These are phyloP conservation scores for Colletotrichum cordylinicola DNA, from an alignment of 2,329 filamentous ascomycete species.

Conservation along the genomic window DNA sequence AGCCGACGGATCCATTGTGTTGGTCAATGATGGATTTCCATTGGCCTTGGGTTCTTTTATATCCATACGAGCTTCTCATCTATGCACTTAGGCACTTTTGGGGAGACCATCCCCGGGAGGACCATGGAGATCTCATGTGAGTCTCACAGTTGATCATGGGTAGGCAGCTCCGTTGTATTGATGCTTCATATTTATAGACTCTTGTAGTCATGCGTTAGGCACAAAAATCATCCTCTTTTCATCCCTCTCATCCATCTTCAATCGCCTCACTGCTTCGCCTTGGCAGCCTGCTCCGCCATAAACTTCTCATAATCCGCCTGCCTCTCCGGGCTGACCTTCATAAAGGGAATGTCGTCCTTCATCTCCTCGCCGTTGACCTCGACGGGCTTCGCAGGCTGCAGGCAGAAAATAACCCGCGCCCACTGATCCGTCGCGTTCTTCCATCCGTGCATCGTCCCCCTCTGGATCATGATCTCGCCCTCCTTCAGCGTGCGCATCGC, in stretches of 20 bases:
- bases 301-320: constrained; percentile 18
- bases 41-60: background rate
- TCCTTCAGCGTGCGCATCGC: constrained; percentile 40
- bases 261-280: background rate
- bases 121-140: background rate
- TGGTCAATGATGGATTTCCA: background rate
- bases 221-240: background rate
- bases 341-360: constrained; percentile 18
- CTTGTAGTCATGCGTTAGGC: background rate
- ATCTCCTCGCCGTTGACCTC: constrained; percentile 9
- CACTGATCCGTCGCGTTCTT: constrained; percentile 19
- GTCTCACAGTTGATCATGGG: rapidly evolving
- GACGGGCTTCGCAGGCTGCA: constrained; percentile 43
- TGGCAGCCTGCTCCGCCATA: constrained; percentile 2
- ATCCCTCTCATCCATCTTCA: rapidly evolving
- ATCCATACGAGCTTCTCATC: rapidly evolving
- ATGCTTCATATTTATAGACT: background rate
- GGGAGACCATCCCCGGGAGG: background rate
- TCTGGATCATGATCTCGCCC: constrained; percentile 52
- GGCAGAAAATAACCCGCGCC: constrained; percentile 21
- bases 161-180: background rate
- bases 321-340: constrained; percentile 9
- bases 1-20: rapidly evolving
- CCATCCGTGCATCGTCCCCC: constrained; percentile 46
- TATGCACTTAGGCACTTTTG: background rate